Evolutionary conservation across 441 rosid genomes (phyloP).

Genomic region (Viola pubescens): DNA sequence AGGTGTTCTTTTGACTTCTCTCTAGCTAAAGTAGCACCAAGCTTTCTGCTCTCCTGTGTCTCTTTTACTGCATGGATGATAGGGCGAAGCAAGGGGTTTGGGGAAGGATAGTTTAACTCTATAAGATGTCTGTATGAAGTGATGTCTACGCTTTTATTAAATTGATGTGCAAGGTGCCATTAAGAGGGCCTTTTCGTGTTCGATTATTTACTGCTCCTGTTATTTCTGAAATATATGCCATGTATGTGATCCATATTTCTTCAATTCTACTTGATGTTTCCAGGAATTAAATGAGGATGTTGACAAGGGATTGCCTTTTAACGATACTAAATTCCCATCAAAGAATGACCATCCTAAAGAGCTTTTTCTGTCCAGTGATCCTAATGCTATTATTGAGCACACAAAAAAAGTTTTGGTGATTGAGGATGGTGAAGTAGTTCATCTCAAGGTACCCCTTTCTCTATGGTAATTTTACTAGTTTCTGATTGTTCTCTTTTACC

Average conservation of each 20-base stretch:
- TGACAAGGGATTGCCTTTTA: slow-evolving; percentile 40
- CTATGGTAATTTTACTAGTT: slow-evolving; percentile 2
- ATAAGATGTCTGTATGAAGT: not conserved
- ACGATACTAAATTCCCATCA: slow-evolving; percentile 57
- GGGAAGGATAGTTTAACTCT: too few species aligned
- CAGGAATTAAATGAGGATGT: slow-evolving; percentile 57
- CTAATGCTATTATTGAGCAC: slow-evolving; percentile 85
- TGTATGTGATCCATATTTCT: not conserved
- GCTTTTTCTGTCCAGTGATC: slow-evolving; percentile 87
- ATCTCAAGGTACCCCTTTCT: slow-evolving; percentile 59
- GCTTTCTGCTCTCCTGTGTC: too few species aligned
- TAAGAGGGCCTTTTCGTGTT: too few species aligned
- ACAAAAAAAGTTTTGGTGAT: slow-evolving; percentile 83
- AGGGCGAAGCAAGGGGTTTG: too few species aligned
- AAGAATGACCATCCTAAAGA: slow-evolving; percentile 69
- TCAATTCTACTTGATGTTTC: not conserved
- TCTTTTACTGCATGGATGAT: too few species aligned
- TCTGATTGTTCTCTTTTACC: not conserved
- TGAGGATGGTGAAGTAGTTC: slow-evolving; percentile 93
- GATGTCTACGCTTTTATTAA: not conserved
- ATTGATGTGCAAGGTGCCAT: too few species aligned
- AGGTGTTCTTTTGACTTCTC: not conserved
- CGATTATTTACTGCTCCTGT: too few species aligned
- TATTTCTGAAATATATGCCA: too few species aligned
- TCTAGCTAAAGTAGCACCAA: not conserved